Base-by-base conservation (phyloP, 306 rosid species). In the Rubus idaeus region DNA sequence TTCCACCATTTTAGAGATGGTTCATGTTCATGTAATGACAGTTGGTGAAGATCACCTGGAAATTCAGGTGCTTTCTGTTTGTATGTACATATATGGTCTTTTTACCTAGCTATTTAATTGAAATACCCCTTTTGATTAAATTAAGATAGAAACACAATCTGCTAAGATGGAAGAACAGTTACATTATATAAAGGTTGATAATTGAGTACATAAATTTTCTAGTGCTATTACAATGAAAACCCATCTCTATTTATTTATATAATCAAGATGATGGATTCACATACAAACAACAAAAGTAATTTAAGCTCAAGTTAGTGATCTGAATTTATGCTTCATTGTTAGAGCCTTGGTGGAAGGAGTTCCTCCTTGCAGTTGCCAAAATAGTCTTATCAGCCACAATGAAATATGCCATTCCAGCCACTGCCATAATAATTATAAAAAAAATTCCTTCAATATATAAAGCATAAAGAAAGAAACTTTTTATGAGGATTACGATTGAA, bases 371-470 rank as follows among this genome's bases (percentile, higher is more conserved):
- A 52, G 97, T 91, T 79, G 91, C 94, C 90, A 96, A 77, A 74
- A 96, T 89, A 0, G 99, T 96, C 91, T 92, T 96, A 83, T 96
- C 99, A 79, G 99, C 99, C 71, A 96, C 99, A 47, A 92, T 88
- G 88, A 96, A 96, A 84, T 96, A 96, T 70, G 99, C 98, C 57
- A 97, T 96, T 83, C 99, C 99, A 5, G 99, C 98, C 87, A 79
- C 99, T 95, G 88, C 81, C 79, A 62, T 60, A 73, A 82, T 16
- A 16, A 49, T 30, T 10, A 23, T 23, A 62, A 40, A 57, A 53
- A 20, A 64, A 17, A 44, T 41, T 57, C 17, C 35, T 39, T 71
- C 52, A 60, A 14, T 17, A 57, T 8, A 41, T 18, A 30, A n/a
- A 11, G 40, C 21, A 40, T 6, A 6, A 57, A 58, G 20, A 21